Conservation (phyloP, 441 rosid species). For the Arabidopsis hybrid region DNA sequence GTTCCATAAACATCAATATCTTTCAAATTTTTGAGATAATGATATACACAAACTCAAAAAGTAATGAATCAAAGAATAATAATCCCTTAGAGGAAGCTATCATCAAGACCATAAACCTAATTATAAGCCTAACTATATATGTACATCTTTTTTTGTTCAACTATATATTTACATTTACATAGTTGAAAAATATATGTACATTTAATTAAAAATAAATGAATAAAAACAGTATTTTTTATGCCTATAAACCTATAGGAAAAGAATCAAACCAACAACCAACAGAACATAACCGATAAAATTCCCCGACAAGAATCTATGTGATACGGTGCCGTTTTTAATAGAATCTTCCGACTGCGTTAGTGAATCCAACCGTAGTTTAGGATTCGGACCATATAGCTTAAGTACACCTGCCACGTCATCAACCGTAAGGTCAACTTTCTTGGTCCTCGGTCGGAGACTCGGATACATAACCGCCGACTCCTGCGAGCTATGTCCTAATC, state of each 20-base stretch:
- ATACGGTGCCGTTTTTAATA: constrained; percentile 41
- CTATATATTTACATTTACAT: too few relatives aligned
- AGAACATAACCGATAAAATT: constrained; percentile 45
- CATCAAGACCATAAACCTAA: not conserved
- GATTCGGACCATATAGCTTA: constrained; percentile 78
- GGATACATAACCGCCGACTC: constrained; percentile 95
- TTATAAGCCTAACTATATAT: not conserved
- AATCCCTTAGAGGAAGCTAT: constrained; percentile 14
- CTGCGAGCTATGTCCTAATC: constrained; percentile 76
- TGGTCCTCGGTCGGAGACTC: constrained; percentile 64
- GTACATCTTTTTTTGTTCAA: too few relatives aligned
- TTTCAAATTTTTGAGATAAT: constrained; percentile 14
- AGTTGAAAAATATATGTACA: constrained; percentile 5
- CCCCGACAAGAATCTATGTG: constrained; percentile 37
- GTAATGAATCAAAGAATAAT: constrained; percentile 31
- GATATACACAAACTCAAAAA: constrained; percentile 8
- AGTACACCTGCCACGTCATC: constrained; percentile 88
- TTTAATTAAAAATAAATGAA: not conserved
- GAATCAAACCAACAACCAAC: constrained; percentile 37
- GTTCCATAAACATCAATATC: constrained; percentile 25
- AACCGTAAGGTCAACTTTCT: constrained; percentile 66
- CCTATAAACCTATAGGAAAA: constrained; percentile 34
- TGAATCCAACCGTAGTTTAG: constrained; percentile 62
- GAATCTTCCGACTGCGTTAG: constrained; percentile 62
- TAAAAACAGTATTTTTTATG: not conserved